Conservation (phyloP, 257 asterid genomes). For the Solanum megistacrolobum region DNA sequence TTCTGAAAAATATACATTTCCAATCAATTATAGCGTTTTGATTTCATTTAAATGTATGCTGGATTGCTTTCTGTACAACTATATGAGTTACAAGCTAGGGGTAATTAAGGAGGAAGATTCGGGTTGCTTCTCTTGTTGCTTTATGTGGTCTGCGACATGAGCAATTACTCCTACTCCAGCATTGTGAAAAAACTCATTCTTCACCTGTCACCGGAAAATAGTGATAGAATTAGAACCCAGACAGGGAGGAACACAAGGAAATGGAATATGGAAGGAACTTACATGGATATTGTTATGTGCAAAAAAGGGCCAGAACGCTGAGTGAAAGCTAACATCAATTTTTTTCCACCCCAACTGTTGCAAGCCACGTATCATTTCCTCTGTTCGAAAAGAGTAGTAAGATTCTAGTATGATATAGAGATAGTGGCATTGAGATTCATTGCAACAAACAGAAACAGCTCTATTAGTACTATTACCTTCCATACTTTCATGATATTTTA, state of each 20-base stretch:
- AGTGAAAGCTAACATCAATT: slow-evolving; percentile 81
- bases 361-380: slow-evolving; percentile 78
- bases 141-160: slow-evolving; percentile 81
- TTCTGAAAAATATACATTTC: background rate
- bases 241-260: background rate
- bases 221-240: background rate
- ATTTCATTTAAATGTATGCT: background rate
- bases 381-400: slow-evolving; percentile 23
- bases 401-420: background rate
- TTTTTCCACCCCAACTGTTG: slow-evolving; percentile 86
- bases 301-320: slow-evolving; percentile 71
- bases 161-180: slow-evolving; percentile 87
- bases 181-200: slow-evolving; percentile 66
- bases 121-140: slow-evolving; percentile 53
- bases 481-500: slow-evolving; percentile 68
- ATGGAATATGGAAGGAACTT: slow-evolving; percentile 3
- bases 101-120: slow-evolving; percentile 36
- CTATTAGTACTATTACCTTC: slow-evolving; percentile 42
- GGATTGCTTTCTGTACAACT: background rate
- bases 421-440: background rate
- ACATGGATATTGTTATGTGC: slow-evolving; percentile 87
- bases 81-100: slow-evolving; percentile 40
- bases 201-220: slow-evolving; percentile 45
- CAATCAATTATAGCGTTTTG: background rate
- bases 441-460: background rate